phyloP scores from a whole-genome alignment of 108 stramenopile genomes.

The Aurantiochytrium sp. region DNA sequence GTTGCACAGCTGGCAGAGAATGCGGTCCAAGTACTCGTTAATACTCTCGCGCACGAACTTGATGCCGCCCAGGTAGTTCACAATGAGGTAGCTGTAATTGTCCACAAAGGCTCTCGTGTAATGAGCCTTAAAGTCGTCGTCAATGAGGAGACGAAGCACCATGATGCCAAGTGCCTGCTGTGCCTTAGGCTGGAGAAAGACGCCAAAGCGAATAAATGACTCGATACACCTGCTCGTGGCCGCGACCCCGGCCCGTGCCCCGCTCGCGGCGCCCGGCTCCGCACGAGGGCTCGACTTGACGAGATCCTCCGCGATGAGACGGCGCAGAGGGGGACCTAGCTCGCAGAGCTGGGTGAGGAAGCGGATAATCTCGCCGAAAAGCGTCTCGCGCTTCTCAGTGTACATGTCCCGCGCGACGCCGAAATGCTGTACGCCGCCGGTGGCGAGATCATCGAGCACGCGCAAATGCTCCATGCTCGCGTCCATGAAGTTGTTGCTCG shows the following conservation, averaged over 20 bases:
- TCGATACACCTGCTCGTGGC: neutral
- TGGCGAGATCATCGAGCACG: neutral
- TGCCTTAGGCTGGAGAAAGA: neutral
- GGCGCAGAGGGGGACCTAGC: neutral
- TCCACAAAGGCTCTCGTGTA: neutral
- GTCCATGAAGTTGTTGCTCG: neutral
- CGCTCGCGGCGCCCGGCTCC: no score
- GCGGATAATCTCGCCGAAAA: neutral
- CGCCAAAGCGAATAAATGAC: neutral
- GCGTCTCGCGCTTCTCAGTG: neutral
- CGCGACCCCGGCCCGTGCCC: no score
- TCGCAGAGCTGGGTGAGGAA: neutral
- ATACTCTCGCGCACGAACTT: neutral
- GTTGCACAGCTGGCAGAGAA: conserved; percentile 10
- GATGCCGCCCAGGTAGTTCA: neutral
- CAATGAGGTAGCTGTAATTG: neutral
- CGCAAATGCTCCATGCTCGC: neutral
- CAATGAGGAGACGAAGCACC: neutral
- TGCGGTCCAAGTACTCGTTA: neutral
- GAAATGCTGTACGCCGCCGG: neutral
- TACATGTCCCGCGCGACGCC: neutral
- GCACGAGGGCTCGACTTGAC: neutral
- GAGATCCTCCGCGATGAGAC: neutral
- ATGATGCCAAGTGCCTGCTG: neutral
- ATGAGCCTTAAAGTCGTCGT: neutral